These are phyloP conservation scores for Kwoniella sp. DNA, from an alignment of 768 basidiomycete species.

Conservation along the genomic window DNA sequence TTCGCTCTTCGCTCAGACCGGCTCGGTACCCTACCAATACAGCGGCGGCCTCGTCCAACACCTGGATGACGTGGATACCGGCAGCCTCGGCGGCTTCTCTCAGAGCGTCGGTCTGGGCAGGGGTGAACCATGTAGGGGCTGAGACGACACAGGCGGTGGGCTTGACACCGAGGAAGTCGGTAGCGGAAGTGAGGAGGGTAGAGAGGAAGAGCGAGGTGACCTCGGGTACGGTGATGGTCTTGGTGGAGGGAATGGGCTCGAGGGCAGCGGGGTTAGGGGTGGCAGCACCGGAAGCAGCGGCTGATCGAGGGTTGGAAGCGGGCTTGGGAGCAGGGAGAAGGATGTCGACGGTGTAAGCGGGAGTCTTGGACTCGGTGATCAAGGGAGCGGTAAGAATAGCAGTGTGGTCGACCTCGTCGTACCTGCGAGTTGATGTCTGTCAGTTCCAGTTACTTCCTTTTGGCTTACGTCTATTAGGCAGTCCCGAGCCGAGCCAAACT, in stretches of 20 bases:
- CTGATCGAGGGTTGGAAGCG: slow-evolving; percentile 59
- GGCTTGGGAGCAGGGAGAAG: slow-evolving; percentile 71
- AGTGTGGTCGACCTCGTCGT: slow-evolving; percentile 56
- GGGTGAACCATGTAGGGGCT: slow-evolving; percentile 74
- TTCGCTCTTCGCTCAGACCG: slow-evolving; percentile 51
- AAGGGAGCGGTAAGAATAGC: slow-evolving; percentile 65
- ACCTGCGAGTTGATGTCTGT: slow-evolving; percentile 23
- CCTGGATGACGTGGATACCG: slow-evolving; percentile 79
- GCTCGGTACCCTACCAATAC: slow-evolving; percentile 62
- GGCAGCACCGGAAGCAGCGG: slow-evolving; percentile 53
- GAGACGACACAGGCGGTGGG: slow-evolving; percentile 79
- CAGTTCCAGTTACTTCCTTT: background rate
- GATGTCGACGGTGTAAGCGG: slow-evolving; percentile 82
- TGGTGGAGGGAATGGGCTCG: slow-evolving; percentile 64
- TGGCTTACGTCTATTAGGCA: too few species aligned
- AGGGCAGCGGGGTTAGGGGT: slow-evolving; percentile 60
- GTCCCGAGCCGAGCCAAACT: slow-evolving; percentile 39
- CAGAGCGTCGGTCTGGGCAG: slow-evolving; percentile 70
- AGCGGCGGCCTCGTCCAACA: slow-evolving; percentile 84
- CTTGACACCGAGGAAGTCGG: slow-evolving; percentile 80
- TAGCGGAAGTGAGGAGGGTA: slow-evolving; percentile 80
- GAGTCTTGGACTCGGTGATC: slow-evolving; percentile 64
- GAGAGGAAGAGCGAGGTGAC: slow-evolving; percentile 81
- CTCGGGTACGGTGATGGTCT: slow-evolving; percentile 79
- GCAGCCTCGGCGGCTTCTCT: slow-evolving; percentile 74